A percentile compares a stretch with the other conserved stretches of the same genome.
Evolutionary conservation across 2,329 filamentous ascomycete species (phyloP).

Genomic region (Sarocladiaceae sp.): DNA sequence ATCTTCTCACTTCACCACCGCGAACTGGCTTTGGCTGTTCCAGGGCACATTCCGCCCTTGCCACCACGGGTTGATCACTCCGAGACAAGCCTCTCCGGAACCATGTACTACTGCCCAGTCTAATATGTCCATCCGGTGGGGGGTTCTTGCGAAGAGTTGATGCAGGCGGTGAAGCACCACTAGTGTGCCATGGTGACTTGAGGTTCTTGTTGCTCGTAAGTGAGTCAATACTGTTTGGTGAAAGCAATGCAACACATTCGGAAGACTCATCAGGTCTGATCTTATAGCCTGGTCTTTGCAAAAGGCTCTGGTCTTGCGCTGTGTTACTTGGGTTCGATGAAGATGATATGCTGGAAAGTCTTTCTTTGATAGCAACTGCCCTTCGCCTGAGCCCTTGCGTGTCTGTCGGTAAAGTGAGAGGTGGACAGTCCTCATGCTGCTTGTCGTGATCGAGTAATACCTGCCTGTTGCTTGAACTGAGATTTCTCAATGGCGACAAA

Average conservation of each 20-base stretch:
- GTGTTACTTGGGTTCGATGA: neutral
- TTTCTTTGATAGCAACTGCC: neutral
- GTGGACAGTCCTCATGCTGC: neutral
- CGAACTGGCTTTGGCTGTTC: slow-evolving; percentile 8
- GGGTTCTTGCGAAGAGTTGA: neutral
- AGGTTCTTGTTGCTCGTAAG: neutral
- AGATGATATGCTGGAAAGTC: neutral
- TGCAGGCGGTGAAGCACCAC: neutral
- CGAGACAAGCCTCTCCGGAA: neutral
- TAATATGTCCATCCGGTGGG: neutral
- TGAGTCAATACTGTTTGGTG: neutral
- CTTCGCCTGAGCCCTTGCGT: neutral
- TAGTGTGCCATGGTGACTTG: neutral
- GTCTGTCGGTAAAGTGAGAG: neutral
- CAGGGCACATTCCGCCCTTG: slow-evolving; percentile 1
- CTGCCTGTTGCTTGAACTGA: neutral
- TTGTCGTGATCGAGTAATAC: neutral
- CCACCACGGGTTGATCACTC: neutral
- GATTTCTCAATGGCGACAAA: neutral
- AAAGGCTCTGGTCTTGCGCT: neutral
- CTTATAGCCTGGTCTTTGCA: neutral
- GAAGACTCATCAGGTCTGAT: neutral
- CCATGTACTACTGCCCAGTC: neutral
- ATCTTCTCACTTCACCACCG: slow-evolving; percentile 5
- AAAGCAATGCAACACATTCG: neutral